Evolutionary conservation across 257 asterid species (phyloP), one percentile per base, ranked within the genome.

Genomic region (Catharanthus roseus): DNA sequence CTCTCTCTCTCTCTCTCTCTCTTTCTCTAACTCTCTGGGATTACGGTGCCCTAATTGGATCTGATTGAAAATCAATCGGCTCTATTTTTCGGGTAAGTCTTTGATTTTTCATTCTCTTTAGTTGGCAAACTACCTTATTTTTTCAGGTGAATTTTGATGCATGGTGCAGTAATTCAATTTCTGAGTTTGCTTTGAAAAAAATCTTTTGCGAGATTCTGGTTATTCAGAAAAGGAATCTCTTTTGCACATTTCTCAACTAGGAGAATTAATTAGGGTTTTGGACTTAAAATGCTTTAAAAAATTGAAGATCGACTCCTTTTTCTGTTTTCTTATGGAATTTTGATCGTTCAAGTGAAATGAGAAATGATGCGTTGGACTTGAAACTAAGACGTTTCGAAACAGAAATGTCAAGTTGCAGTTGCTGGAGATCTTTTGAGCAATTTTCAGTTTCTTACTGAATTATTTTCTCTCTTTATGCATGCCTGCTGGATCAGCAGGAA

Each of bases 11-110:
- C 69, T 63, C 34, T 69, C 69, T 68, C 74, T 41, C 71, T 68
- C 75, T 41, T 12, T 4, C 51, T 45, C 19, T 45, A 13, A 49
- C 74, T 31, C 73, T 77, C 60, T 63, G 50, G 78, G 75, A 73
- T 77, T 63, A 63, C 29, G 38, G 16, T 63, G 71, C 57, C 75
- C 72, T 63, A 24, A 49, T 76, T 64, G 79, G 60, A 69, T 76
- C 66, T 39, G 50, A 55, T 70, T 36, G 72, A 61, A 67, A 42
- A 60, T 72, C 65, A 12, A 26, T 55, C 54, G 6, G 51, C 72
- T 65, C 64, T 34, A 26, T 34, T 64, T 61, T 64, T 42, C 68
- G 53, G 81, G 77, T 76, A 74, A 65, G 54, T 62, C 61, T 55
- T 28, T 39, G 41, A 21, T 7, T 38, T 13, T 16, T 33, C 15